A percentile compares a stretch with the other conserved stretches of the same genome.
Conservation (phyloP, 371 early-diverging fungal species). For the Mortierella sp. region DNA sequence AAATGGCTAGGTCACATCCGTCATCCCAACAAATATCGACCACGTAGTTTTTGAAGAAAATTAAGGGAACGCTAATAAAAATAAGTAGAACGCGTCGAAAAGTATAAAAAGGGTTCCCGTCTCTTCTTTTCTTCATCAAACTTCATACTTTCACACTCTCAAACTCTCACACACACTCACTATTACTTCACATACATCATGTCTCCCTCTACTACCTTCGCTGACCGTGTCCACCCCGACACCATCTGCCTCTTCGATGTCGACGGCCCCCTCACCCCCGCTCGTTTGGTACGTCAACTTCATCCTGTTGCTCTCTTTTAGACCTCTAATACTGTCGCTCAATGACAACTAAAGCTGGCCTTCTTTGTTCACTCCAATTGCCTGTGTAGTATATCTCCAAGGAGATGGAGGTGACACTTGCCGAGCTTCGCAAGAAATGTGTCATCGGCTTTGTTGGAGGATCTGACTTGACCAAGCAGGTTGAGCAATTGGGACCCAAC, state of each 20-base stretch:
- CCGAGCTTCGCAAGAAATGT: conserved; percentile 88
- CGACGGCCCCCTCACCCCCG: conserved; percentile 99
- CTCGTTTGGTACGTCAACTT: conserved; percentile 78
- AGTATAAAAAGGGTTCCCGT: not conserved
- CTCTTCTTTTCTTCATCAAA: conserved; percentile 6
- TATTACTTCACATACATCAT: conserved; percentile 11
- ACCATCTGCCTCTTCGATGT: conserved; percentile 98
- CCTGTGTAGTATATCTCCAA: conserved; percentile 70
- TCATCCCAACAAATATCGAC: no score
- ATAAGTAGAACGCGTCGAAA: not conserved
- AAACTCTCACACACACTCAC: not conserved
- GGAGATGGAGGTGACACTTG: conserved; percentile 88
- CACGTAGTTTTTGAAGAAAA: no score
- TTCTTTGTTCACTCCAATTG: not conserved
- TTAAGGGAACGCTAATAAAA: not conserved
- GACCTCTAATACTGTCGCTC: not conserved
- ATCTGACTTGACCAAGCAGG: conserved; percentile 97
- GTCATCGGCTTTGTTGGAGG: conserved; percentile 99
- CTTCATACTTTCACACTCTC: not conserved
- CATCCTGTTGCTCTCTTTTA: not conserved
- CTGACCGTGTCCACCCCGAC: conserved; percentile 81
- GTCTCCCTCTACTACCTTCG: conserved; percentile 52
- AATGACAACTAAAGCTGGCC: not conserved
- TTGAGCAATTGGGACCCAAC: conserved; percentile 97
- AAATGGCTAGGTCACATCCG: no score